These are phyloP conservation scores for Kuraishia cidri DNA, from an alignment of 805 yeast genomes.

Conservation along the genomic window DNA sequence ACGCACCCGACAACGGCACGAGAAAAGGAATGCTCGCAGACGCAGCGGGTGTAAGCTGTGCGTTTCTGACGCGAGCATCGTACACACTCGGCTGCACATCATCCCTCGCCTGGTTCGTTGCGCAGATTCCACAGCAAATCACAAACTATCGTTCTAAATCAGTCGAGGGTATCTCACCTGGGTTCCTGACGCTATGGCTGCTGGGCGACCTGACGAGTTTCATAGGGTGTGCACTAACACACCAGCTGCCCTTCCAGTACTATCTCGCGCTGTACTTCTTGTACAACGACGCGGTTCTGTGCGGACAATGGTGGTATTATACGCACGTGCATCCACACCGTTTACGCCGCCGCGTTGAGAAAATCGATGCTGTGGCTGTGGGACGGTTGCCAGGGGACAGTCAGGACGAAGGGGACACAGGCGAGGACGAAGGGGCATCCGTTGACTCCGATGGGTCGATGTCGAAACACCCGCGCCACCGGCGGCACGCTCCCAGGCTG, in stretches of 20 bases:
- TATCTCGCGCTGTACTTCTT: constrained; percentile 67
- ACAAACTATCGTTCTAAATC: constrained; percentile 20
- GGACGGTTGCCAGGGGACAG: background rate
- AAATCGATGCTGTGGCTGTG: background rate
- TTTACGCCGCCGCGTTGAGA: background rate
- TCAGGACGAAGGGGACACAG: background rate
- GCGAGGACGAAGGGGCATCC: background rate
- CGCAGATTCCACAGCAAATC: constrained; percentile 25
- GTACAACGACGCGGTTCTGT: constrained; percentile 56
- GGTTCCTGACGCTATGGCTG: constrained; percentile 20
- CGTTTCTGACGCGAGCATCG: too few relatives aligned
- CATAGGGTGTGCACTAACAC: constrained; percentile 66
- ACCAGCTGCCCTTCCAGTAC: constrained; percentile 76
- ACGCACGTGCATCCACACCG: constrained; percentile 13
- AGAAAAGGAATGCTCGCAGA: too few relatives aligned
- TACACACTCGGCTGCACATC: too few relatives aligned
- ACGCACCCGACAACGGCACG: too few relatives aligned
- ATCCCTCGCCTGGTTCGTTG: constrained; percentile 29
- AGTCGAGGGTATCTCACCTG: constrained; percentile 20
- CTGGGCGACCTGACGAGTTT: constrained; percentile 25
- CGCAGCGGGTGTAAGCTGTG: too few relatives aligned
- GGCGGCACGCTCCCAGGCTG: too few relatives aligned
- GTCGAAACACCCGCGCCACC: too few relatives aligned
- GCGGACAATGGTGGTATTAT: constrained; percentile 69
- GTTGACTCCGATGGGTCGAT: background rate